Evolutionary conservation across 768 basidiomycete genomes (phyloP), one percentile per base, ranked within the genome.

Genomic region (Steccherinum ochraceum): DNA sequence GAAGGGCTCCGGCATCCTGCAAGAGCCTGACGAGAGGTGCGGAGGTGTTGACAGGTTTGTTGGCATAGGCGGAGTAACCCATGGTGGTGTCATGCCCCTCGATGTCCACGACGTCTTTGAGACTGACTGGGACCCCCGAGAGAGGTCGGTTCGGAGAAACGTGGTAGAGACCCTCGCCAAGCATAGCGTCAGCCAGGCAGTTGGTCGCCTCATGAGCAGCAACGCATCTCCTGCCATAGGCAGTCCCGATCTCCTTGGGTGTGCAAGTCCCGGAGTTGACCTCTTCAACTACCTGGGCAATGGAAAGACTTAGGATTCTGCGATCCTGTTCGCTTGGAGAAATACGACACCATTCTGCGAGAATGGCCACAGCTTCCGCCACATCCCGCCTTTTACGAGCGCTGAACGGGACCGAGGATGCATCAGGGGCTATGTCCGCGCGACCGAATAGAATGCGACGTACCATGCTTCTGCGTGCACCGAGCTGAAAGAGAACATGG

Each of bases 21-120:
- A 72, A 57, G 19, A 75, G 70, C 12, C 67, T 62, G 16, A 73
- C 66, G 21, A 75, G 69, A 25, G 67, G 65, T n/a, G 69, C 68
- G 44, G 57, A 72, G 30, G 62, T 61, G 25, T 52, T 52, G 39
- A 58, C 69, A 10, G 69, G 74, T 45, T 60, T 66, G 50, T 61
- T 68, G 45, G 59, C 69, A 30, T 51, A 70, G 42, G 61, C 65
- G 12, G 71, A 76, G 61, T 64, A 72, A 13, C 76, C 76, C 7
- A 74, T 47, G 4, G 75, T 76, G 12, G 74, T 69, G 58, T 78
- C 76, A 39, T 72, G 68, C 1, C 76, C 78, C 40, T 65, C 63
- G 46, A 80, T 57, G 55, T 73, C 64, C 52, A 76, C 63, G 45
- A 63, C 68, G 57, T 80, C 78, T 55, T 80, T 80, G 54, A 80